These are phyloP conservation scores for Moricandia moricandioides DNA, from an alignment of 345 rosid species.

Conservation along the genomic window DNA sequence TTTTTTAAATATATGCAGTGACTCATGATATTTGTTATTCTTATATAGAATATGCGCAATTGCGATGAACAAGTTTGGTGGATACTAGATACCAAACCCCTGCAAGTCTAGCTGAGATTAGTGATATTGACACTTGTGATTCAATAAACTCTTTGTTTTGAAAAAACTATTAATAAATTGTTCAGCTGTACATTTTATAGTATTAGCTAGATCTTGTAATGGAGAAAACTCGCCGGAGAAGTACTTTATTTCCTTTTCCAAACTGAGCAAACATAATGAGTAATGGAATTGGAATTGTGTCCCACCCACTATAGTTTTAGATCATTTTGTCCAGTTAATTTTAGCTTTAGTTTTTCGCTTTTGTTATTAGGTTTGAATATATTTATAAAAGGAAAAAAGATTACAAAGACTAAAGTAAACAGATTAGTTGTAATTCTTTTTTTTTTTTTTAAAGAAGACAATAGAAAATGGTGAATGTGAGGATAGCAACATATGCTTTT, in stretches of 20 bases:
- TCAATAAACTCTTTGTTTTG: background rate
- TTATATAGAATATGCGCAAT: slow-evolving; percentile 7
- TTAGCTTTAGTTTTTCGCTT: slow-evolving; percentile 29
- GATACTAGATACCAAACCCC: slow-evolving; percentile 33
- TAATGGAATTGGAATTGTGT: slow-evolving; percentile 20
- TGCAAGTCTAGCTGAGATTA: background rate
- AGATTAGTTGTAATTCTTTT: slow-evolving; percentile 17
- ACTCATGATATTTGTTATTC: slow-evolving; percentile 13
- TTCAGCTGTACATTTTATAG: background rate
- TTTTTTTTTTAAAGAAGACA: slow-evolving; percentile 9
- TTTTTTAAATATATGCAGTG: background rate
- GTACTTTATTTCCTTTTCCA: background rate
- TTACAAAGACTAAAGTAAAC: slow-evolving; percentile 28
- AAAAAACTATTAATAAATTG: background rate
- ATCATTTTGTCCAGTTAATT: slow-evolving; percentile 34
- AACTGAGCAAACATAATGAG: slow-evolving; percentile 22
- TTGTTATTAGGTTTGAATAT: slow-evolving; percentile 35
- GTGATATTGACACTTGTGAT: slow-evolving; percentile 27
- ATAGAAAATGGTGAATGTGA: slow-evolving; percentile 22
- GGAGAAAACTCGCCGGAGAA: background rate
- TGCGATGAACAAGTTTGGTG: slow-evolving; percentile 28
- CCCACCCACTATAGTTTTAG: slow-evolving; percentile 32
- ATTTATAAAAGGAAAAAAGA: slow-evolving; percentile 12
- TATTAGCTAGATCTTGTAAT: background rate
- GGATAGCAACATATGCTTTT: slow-evolving; percentile 29